phyloP scores from a whole-genome alignment of 306 rosid species.

The Ormosia semicastrata region DNA sequence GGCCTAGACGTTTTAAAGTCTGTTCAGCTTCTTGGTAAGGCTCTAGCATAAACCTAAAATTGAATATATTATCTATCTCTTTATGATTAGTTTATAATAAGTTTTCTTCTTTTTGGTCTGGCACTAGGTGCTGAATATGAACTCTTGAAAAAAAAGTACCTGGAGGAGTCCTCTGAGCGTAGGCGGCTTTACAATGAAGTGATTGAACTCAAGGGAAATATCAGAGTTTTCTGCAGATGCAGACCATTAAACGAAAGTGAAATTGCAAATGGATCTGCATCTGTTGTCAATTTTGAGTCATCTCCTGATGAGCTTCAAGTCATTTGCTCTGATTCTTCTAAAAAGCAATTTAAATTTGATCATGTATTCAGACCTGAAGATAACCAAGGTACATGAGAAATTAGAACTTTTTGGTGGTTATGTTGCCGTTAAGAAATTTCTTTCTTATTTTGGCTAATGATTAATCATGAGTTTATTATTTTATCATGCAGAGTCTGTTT shows the following conservation, averaged over 20 bases:
- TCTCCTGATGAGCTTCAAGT: conserved; percentile 82
- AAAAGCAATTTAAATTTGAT: conserved; percentile 88
- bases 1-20: conserved; percentile 57
- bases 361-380: conserved; percentile 79
- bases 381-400: conserved; percentile 65
- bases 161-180: conserved; percentile 68
- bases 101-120: neutral
- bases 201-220: conserved; percentile 89
- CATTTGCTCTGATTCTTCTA: conserved; percentile 76
- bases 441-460: neutral
- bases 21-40: conserved; percentile 68
- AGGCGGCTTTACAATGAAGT: conserved; percentile 86
- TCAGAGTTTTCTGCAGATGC: conserved; percentile 95
- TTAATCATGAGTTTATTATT: neutral
- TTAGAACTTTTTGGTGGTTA: neutral
- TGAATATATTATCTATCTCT: neutral
- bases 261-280: conserved; percentile 46
- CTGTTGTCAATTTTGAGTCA: conserved; percentile 71
- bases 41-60: neutral
- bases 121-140: conserved; percentile 73
- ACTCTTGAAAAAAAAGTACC: conserved; percentile 68
- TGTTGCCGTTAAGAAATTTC: neutral
- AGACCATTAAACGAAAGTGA: conserved; percentile 76
- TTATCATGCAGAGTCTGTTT: conserved; percentile 66
- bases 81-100: neutral